phyloP scores from a whole-genome alignment of 495 filamentous ascomycete genomes.

The Elaphomyces granulatus region DNA sequence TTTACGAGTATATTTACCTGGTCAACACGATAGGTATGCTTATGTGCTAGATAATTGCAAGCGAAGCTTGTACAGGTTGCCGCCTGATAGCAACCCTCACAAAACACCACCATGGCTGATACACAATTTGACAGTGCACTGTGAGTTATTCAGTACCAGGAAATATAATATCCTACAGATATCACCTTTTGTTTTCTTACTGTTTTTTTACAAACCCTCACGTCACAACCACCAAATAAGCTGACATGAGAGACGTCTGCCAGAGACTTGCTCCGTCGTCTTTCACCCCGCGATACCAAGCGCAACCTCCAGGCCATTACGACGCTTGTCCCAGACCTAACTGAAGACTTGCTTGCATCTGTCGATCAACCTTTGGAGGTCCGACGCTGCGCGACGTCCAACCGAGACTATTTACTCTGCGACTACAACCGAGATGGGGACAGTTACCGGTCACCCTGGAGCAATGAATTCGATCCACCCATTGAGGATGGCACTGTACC shows the following conservation, averaged over 20 bases:
- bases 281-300: constrained; percentile 83
- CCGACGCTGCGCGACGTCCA: constrained; percentile 70
- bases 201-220: too few relatives aligned
- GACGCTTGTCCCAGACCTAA: constrained; percentile 71
- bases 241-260: too few relatives aligned
- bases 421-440: constrained; percentile 99
- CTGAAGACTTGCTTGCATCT: constrained; percentile 93
- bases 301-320: constrained; percentile 75
- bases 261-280: constrained; percentile 95
- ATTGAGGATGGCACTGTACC: constrained; percentile 66
- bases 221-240: constrained; percentile 5
- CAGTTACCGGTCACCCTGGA: constrained; percentile 93
- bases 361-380: constrained; percentile 90
- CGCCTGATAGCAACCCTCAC: too few relatives aligned
- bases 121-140: constrained; percentile 49
- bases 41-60: too few relatives aligned
- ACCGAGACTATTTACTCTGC: constrained; percentile 92
- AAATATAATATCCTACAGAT: not conserved
- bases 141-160: constrained; percentile 28
- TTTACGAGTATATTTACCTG: too few relatives aligned
- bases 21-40: too few relatives aligned
- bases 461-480: constrained; percentile 91
- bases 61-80: too few relatives aligned
- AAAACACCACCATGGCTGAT: constrained; percentile 37
- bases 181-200: not conserved